These are phyloP conservation scores for Suhomyces pyralidae DNA, from an alignment of 805 yeast genomes.

Conservation along the genomic window DNA sequence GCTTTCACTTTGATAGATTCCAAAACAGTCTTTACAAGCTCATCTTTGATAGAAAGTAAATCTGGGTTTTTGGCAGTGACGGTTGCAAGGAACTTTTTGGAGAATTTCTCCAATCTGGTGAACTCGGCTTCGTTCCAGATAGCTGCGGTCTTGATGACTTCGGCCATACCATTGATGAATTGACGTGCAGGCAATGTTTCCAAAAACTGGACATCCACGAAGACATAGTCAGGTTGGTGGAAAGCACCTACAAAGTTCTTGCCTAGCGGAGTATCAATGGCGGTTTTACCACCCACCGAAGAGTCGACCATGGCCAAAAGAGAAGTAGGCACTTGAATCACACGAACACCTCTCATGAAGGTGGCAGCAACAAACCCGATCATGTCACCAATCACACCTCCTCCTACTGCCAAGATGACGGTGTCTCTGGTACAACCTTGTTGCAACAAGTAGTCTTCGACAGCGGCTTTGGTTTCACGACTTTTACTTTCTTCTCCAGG, in stretches of 20 bases:
- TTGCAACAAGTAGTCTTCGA: slow-evolving; percentile 81
- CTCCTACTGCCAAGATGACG: slow-evolving; percentile 90
- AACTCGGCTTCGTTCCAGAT: slow-evolving; percentile 94
- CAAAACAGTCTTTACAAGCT: slow-evolving; percentile 71
- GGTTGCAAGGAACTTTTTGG: slow-evolving; percentile 65
- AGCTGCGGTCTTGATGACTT: slow-evolving; percentile 96
- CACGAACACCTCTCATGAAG: slow-evolving; percentile 96
- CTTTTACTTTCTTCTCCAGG: slow-evolving; percentile 94
- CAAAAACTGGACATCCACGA: slow-evolving; percentile 84
- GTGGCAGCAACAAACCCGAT: slow-evolving; percentile 99
- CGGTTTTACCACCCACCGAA: slow-evolving; percentile 97
- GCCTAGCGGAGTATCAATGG: slow-evolving; percentile 94
- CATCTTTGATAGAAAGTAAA: slow-evolving; percentile 65
- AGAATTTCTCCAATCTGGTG: slow-evolving; percentile 73
- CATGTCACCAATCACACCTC: slow-evolving; percentile 99
- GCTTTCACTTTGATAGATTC: slow-evolving; percentile 92
- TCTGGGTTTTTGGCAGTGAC: slow-evolving; percentile 48
- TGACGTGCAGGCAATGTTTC: slow-evolving; percentile 89
- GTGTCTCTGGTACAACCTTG: slow-evolving; percentile 96
- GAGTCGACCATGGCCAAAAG: slow-evolving; percentile 96
- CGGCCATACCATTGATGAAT: slow-evolving; percentile 97
- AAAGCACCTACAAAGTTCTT: slow-evolving; percentile 96
- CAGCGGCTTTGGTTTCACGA: slow-evolving; percentile 84
- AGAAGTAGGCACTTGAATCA: slow-evolving; percentile 92
- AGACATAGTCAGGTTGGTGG: slow-evolving; percentile 90